phyloP scores from a whole-genome alignment of 129 eudicot genomes.

The Saussurea involucrata region DNA sequence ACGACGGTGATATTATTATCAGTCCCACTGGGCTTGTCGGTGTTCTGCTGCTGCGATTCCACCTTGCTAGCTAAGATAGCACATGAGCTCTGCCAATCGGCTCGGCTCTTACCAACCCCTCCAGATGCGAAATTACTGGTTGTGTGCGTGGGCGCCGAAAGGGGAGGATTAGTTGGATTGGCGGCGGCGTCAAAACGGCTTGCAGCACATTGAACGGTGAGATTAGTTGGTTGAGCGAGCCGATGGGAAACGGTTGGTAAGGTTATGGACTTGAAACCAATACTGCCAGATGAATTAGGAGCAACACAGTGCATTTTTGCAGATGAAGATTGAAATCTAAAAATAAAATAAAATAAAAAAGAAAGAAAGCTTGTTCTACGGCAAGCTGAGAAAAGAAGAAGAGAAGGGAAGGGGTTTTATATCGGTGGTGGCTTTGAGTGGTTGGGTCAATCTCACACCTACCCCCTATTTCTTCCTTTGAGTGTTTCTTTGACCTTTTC shows the following conservation, averaged over 20 bases:
- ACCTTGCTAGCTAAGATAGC: conserved; percentile 89
- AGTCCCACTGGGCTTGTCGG: conserved; percentile 37
- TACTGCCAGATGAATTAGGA: conserved; percentile 22
- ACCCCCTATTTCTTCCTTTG: conserved; percentile 29
- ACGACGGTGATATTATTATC: conserved; percentile 46
- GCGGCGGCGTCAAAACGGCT: conserved; percentile 43
- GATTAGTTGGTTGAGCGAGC: conserved; percentile 3
- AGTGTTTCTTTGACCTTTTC: conserved; percentile 12
- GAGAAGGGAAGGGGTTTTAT: conserved; percentile 36
- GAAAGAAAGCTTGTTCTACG: conserved; percentile 38
- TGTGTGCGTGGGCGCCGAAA: conserved; percentile 1
- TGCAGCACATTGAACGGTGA: conserved; percentile 32
- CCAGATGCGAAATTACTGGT: conserved; percentile 30
- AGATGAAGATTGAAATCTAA: not conserved
- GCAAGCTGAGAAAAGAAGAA: conserved; percentile 58
- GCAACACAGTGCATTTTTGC: conserved; percentile 40
- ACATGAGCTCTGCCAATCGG: conserved; percentile 96
- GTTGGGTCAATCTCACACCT: conserved; percentile 63
- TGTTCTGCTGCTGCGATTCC: conserved; percentile 55
- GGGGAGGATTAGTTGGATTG: not conserved
- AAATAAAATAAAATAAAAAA: not conserved
- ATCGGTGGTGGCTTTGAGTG: conserved; percentile 17
- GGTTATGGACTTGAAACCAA: conserved; percentile 33
- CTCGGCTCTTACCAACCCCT: conserved; percentile 45
- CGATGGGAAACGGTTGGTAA: conserved; percentile 23